phyloP scores from a whole-genome alignment of 2,329 filamentous ascomycete species.

The Cercospora canescens region DNA sequence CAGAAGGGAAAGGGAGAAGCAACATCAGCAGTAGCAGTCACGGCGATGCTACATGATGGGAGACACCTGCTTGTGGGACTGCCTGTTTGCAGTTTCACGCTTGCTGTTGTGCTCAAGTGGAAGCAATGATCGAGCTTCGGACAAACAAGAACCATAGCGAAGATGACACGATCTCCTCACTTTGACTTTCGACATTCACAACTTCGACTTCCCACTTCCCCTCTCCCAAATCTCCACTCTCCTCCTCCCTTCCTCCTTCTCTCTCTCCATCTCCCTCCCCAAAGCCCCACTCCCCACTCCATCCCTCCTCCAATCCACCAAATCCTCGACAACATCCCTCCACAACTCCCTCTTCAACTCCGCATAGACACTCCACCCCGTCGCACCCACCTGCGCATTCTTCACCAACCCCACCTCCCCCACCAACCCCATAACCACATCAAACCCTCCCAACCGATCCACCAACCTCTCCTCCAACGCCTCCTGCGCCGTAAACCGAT shows the following conservation, averaged over 20 bases:
- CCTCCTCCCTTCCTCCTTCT: constrained; percentile 20
- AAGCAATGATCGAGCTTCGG: not conserved
- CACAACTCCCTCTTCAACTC: constrained; percentile 76
- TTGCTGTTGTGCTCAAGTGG: not conserved
- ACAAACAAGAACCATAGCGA: too few species aligned
- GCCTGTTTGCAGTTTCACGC: not conserved
- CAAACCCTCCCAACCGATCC: constrained; percentile 65
- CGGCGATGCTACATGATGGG: not conserved
- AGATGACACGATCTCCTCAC: too few species aligned
- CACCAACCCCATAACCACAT: constrained; percentile 63
- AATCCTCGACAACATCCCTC: constrained; percentile 60
- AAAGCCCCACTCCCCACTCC: constrained; percentile 50
- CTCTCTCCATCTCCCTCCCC: constrained; percentile 44
- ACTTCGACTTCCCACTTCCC: constrained; percentile 24
- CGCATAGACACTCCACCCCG: constrained; percentile 66
- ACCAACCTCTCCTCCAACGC: constrained; percentile 68
- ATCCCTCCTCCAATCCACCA: constrained; percentile 54
- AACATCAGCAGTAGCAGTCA: not conserved
- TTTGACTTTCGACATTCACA: too few species aligned
- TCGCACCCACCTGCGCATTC: constrained; percentile 50
- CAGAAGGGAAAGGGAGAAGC: too few species aligned
- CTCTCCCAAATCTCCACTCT: constrained; percentile 31
- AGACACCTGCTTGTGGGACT: not conserved
- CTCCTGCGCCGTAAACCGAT: constrained; percentile 63
- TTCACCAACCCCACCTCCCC: constrained; percentile 58